phyloP scores from a whole-genome alignment of 2,329 filamentous ascomycete species.

The Alternaria solani region DNA sequence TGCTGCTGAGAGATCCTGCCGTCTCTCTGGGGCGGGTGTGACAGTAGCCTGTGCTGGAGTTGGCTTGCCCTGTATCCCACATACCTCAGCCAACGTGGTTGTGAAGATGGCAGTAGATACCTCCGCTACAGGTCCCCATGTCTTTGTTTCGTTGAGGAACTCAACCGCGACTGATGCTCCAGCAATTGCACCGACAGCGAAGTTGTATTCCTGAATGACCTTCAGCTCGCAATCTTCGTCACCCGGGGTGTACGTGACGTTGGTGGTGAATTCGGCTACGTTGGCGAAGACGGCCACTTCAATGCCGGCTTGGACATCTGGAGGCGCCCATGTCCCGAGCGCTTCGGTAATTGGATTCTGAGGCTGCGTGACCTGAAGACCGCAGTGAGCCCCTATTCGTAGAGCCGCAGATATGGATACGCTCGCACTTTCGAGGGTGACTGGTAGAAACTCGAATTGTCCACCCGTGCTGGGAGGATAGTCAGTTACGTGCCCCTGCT shows the following conservation, averaged over 20 bases:
- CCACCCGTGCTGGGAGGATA: conserved; percentile 56
- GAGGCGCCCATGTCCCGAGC: neutral
- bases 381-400: conserved; percentile 58
- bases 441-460: conserved; percentile 65
- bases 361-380: conserved; percentile 31
- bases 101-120: conserved; percentile 62
- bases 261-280: conserved; percentile 63
- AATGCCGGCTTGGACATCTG: conserved; percentile 55
- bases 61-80: conserved; percentile 44
- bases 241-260: conserved; percentile 55
- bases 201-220: conserved; percentile 59
- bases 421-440: conserved; percentile 58
- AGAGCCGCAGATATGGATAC: conserved; percentile 59
- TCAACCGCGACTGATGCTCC: conserved; percentile 61
- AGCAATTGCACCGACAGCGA: conserved; percentile 63
- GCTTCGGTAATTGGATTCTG: neutral
- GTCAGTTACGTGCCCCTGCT: neutral
- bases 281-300: conserved; percentile 61
- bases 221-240: conserved; percentile 55
- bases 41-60: neutral
- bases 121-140: conserved; percentile 61
- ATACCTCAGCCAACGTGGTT: conserved; percentile 59
- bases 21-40: conserved; percentile 13
- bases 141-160: conserved; percentile 31
- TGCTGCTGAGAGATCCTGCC: conserved; percentile 49